phyloP scores from a whole-genome alignment of 495 filamentous ascomycete genomes.

The Jackrogersella minutella region DNA sequence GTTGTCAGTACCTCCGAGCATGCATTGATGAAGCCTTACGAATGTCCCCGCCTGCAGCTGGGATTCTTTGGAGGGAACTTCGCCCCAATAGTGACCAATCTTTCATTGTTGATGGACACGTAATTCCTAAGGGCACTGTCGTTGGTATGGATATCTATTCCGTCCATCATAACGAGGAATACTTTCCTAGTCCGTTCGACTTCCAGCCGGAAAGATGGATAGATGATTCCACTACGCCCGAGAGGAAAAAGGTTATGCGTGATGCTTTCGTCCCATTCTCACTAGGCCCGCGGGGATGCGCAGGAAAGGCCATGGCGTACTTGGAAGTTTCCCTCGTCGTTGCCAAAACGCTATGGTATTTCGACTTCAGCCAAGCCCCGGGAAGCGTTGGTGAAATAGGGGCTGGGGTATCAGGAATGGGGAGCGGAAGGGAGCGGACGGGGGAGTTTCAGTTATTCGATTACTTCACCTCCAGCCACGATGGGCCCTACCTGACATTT shows the following conservation, averaged over 20 bases:
- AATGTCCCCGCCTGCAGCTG: not conserved
- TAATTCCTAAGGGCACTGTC: not conserved
- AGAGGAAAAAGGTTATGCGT: not conserved
- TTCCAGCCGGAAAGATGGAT: not conserved
- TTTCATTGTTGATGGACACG: not conserved
- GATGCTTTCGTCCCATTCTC: not conserved
- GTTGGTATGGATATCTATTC: not conserved
- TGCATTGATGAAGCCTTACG: not conserved
- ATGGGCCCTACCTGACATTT: not conserved
- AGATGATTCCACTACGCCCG: not conserved
- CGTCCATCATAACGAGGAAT: not conserved
- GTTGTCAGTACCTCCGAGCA: not conserved
- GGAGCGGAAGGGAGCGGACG: not conserved
- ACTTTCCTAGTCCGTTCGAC: not conserved
- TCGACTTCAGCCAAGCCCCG: not conserved
- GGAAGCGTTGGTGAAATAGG: not conserved
- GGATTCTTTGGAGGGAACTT: not conserved
- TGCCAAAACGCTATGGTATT: not conserved
- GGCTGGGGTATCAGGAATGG: not conserved
- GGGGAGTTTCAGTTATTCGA: not conserved
- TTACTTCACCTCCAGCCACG: not conserved
- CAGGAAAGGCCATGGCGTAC: constrained; percentile 1
- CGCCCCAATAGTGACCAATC: not conserved
- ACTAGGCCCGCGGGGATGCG: not conserved
- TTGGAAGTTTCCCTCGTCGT: not conserved